Evolutionary conservation across 768 basidiomycete genomes (phyloP).

Genomic region (Mycena indigotica): DNA sequence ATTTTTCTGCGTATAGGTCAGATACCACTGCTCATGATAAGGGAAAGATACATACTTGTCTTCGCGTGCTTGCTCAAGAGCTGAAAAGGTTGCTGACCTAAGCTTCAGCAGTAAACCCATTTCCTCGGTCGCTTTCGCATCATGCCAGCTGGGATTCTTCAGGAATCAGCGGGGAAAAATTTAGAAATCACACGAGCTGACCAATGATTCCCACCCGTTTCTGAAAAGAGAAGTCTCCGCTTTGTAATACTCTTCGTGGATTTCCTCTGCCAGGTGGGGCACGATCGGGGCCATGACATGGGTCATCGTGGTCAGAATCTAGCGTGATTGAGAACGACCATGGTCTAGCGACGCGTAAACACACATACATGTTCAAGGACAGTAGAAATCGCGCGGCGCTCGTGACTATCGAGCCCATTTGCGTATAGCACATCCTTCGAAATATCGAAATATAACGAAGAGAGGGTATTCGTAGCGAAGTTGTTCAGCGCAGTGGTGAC

Average conservation of each 20-base stretch:
- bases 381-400: constrained; percentile 67
- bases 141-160: constrained; percentile 65
- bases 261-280: constrained; percentile 91
- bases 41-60: constrained; percentile 57
- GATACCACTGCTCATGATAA: not conserved
- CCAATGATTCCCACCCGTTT: constrained; percentile 68
- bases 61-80: constrained; percentile 76
- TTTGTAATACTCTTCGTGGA: constrained; percentile 52
- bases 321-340: not conserved
- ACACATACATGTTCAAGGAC: constrained; percentile 67
- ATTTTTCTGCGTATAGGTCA: constrained; percentile 50
- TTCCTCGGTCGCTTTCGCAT: constrained; percentile 54
- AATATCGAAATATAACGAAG: constrained; percentile 89
- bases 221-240: constrained; percentile 65
- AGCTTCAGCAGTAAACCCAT: constrained; percentile 67
- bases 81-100: constrained; percentile 58
- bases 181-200: constrained; percentile 36
- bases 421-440: constrained; percentile 91
- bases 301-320: constrained; percentile 72
- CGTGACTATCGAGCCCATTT: constrained; percentile 47
- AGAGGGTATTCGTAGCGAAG: constrained; percentile 83
- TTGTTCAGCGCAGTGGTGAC: constrained; percentile 72
- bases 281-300: constrained; percentile 80
- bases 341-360: not conserved
- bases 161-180: not conserved